Evolutionary conservation across 2,329 filamentous ascomycete genomes (phyloP), one percentile per base, ranked within the genome.

Genomic region (Trichoderma semiorbis): DNA sequence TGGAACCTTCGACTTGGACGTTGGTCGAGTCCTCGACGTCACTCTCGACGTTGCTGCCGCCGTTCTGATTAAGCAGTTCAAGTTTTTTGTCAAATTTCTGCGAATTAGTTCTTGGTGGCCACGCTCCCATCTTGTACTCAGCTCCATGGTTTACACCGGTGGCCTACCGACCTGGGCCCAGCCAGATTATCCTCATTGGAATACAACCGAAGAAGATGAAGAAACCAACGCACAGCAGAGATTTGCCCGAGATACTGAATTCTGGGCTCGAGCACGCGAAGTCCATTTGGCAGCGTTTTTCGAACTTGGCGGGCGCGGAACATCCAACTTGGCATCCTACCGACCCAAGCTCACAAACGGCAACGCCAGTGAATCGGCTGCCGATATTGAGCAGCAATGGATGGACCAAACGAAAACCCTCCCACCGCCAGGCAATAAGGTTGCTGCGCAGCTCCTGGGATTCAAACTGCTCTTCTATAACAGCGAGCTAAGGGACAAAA

Each of bases 401-500:
- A 93, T 97, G 76, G 87, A 89, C 74, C 85, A 89, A 72, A 98
- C 95, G 3, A 91, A 91, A 70, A 97, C 93, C 0, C 83, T 96
- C 4, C 95, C 95, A 5, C 94, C 95, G 1, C 86, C 88, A 34
- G 96, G 97, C 34, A 99, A 98, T 79, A 90, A 92, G 57, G 93
- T 97, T 72, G 96, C 96, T 1, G 97, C 97, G 34, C 96, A 98
- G 79, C 87, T 99, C 4, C 90, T 99, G 16, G 96, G 96, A 5
- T 99, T 99, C 86, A 99, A 99, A 82, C 88, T 99, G 65, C 93
- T 93, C 16, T 99, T 97, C 81, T 99, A 99, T 79, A 92, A 93
- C 53, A 97, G 94, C 0, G 85, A 91, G 32, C 90, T 92, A 43
- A 89, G 95, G 70, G 90, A 93, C 72, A 87, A 90, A 69, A 85